Percentiles rank a stretch among this genome's conserved stretches.
phyloP scores from a whole-genome alignment of 805 yeast species.

The Cyberlindnera samutprakarnensis region DNA sequence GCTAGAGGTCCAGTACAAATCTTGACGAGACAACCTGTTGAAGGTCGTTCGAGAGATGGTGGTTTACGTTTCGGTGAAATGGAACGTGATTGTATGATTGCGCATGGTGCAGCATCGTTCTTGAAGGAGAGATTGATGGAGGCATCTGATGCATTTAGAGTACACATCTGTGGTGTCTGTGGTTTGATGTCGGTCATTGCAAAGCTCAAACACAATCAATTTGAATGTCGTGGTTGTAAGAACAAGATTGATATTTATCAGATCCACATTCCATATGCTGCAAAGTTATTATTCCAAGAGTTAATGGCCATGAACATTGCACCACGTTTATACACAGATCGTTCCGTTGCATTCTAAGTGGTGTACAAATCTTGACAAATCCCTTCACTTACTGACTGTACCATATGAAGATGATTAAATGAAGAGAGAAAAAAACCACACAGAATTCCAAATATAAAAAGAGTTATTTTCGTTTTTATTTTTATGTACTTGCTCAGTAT shows the following conservation, averaged over 20 bases:
- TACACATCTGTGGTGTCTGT: slow-evolving; percentile 96
- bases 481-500: too few relatives aligned
- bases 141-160: slow-evolving; percentile 98
- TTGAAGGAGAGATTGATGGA: slow-evolving; percentile 97
- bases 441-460: not conserved
- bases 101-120: slow-evolving; percentile 99
- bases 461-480: too few relatives aligned
- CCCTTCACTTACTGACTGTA: too few relatives aligned
- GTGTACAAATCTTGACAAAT: too few relatives aligned
- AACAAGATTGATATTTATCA: slow-evolving; percentile 97
- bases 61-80: slow-evolving; percentile 98
- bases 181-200: slow-evolving; percentile 98
- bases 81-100: slow-evolving; percentile 99
- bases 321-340: slow-evolving; percentile 94
- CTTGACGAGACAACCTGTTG: slow-evolving; percentile 96
- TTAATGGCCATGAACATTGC: slow-evolving; percentile 99
- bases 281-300: slow-evolving; percentile 96
- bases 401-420: too few relatives aligned
- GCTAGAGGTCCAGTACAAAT: slow-evolving; percentile 99
- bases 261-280: slow-evolving; percentile 97
- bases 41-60: slow-evolving; percentile 99
- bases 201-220: slow-evolving; percentile 93
- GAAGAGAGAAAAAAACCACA: not conserved
- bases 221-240: slow-evolving; percentile 97
- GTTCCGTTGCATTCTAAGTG: slow-evolving; percentile 45